Percentiles rank a stretch among this genome's conserved stretches.
These are phyloP conservation scores for Candida insectorum DNA, from an alignment of 805 yeast genomes.

Conservation along the genomic window DNA sequence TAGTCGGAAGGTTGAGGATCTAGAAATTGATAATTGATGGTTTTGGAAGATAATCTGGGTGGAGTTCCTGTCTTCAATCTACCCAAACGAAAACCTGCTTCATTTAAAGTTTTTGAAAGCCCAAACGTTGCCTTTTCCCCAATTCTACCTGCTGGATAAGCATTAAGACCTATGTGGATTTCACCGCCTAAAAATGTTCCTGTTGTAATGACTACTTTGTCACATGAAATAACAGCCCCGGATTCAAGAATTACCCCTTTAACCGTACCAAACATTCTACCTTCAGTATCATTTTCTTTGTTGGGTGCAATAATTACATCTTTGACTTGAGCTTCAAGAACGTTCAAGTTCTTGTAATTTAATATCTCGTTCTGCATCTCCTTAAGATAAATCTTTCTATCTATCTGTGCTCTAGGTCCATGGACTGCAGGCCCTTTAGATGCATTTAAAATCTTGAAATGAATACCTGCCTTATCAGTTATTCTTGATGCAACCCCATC, in stretches of 20 bases:
- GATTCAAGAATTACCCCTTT: slow-evolving; percentile 71
- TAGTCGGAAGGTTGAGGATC: slow-evolving; percentile 74
- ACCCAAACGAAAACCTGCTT: slow-evolving; percentile 80
- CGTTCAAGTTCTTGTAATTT: slow-evolving; percentile 52
- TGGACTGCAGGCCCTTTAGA: slow-evolving; percentile 96
- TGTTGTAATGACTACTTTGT: slow-evolving; percentile 82
- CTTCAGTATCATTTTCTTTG: slow-evolving; percentile 21
- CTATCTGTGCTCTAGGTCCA: slow-evolving; percentile 98
- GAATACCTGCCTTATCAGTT: slow-evolving; percentile 92
- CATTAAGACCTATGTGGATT: slow-evolving; percentile 81
- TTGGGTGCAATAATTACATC: slow-evolving; percentile 66
- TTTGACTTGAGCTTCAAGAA: slow-evolving; percentile 74
- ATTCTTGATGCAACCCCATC: slow-evolving; percentile 87
- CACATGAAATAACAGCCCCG: slow-evolving; percentile 58
- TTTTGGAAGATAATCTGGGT: slow-evolving; percentile 70
- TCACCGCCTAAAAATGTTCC: slow-evolving; percentile 96
- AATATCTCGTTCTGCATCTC: slow-evolving; percentile 74
- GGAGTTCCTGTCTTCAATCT: slow-evolving; percentile 97
- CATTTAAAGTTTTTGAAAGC: slow-evolving; percentile 69
- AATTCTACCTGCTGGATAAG: slow-evolving; percentile 86
- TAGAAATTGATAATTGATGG: slow-evolving; percentile 67
- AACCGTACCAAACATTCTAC: slow-evolving; percentile 45
- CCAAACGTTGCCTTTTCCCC: slow-evolving; percentile 94
- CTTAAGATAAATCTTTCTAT: slow-evolving; percentile 67
- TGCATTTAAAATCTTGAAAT: slow-evolving; percentile 79